These are phyloP conservation scores for Tephrocybe sp. DNA, from an alignment of 768 basidiomycete species.

Conservation along the genomic window DNA sequence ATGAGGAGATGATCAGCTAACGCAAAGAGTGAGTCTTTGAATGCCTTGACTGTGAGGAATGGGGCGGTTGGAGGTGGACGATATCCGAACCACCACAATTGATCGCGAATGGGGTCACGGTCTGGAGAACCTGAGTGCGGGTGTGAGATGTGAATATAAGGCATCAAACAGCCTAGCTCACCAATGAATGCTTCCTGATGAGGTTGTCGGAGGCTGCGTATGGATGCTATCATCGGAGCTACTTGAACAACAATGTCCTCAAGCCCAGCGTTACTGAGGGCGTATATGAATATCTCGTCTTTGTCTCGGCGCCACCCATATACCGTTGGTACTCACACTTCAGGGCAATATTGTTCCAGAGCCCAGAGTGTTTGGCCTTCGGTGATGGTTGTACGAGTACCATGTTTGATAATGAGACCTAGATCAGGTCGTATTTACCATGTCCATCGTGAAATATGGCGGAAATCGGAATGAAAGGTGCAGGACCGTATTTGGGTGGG, in stretches of 20 bases:
- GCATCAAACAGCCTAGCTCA: neutral
- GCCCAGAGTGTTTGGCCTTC: conserved; percentile 1
- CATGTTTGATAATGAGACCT: conserved; percentile 1
- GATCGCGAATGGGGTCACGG: neutral
- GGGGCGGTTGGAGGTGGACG: neutral
- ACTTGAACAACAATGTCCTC: neutral
- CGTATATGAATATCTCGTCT: neutral
- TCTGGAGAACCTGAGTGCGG: conserved; percentile 1
- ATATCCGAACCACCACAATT: neutral
- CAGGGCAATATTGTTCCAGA: neutral
- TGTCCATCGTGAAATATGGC: neutral
- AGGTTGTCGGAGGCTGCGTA: conserved; percentile 3
- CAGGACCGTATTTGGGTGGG: neutral
- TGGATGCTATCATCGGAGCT: conserved; percentile 6
- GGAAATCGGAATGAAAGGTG: neutral
- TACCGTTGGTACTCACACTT: neutral
- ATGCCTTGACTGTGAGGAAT: no score
- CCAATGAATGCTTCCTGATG: neutral
- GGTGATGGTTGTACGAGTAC: neutral
- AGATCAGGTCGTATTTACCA: neutral
- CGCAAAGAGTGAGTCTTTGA: no score
- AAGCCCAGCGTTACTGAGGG: neutral
- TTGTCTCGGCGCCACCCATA: neutral
- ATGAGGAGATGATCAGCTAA: no score
- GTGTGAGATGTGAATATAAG: neutral